Evolutionary conservation across 345 rosid genomes (phyloP), one percentile per base, ranked within the genome.

Genomic region (Cardamine chenopodiifolia): DNA sequence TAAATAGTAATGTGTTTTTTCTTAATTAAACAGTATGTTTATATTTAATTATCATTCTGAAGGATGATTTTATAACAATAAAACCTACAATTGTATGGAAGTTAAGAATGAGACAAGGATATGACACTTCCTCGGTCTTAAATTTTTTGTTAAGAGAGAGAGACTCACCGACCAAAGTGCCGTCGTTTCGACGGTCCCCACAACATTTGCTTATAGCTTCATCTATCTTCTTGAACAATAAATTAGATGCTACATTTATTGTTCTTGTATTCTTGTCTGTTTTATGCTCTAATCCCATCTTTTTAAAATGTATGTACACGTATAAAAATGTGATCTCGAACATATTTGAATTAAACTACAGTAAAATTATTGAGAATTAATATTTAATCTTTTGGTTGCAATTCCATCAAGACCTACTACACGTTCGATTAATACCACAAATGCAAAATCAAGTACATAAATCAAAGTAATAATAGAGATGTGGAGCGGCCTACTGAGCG

Each of bases 141-240:
- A 68, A 1, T 37, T 54, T 25, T 23, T 6, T 54, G 71, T 60
- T 75, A 22, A 75, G 32, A 68, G 44, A 76, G 68, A 71, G 62
- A 71, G 55, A 64, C 50, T 64, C 40, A 58, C 76, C 76, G 72
- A 71, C 80, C 76, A 71, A 56, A 35, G 67, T 64, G 76, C 49
- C 39, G 76, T 71, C 76, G 76, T 77, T 70, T 77, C 62, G 67
- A 29, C 61, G 53, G 66, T 39, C 66, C 76, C 72, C 67, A 37
- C 80, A 64, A 57, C 80, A 56, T 64, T 77, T 77, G 80, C 76
- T 71, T 77, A 26, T 28, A 64, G 66, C 57, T 64, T 64, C 71
- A 39, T 71, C 80, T 56, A 77, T 62, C 74, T 53, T 28, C 68
- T 40, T 35, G 52, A 57, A 48, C 68, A 17, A 48, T 0, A 39